Conservation (phyloP, 768 basidiomycete species). For the Rickenella mellea region DNA sequence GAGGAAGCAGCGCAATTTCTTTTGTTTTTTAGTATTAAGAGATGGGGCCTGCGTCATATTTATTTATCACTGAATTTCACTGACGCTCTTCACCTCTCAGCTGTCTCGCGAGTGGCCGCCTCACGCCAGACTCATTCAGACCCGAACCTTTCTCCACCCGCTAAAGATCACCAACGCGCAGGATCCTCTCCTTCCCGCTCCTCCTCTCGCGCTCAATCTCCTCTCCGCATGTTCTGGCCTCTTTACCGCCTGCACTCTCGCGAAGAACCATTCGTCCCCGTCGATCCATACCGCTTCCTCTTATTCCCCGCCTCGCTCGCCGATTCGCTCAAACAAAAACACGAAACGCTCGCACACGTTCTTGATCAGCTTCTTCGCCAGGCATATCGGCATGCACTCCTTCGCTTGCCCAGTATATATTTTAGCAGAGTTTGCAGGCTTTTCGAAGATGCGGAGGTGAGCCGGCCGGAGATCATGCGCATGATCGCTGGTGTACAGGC, state of each 20-base stretch:
- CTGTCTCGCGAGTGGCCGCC: no score
- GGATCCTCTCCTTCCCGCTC: no score
- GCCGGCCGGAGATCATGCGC: slow-evolving; percentile 54
- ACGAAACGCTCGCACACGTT: slow-evolving; percentile 8
- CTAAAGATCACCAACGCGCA: no score
- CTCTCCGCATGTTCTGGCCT: not conserved
- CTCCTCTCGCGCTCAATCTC: not conserved
- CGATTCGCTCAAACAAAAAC: slow-evolving; percentile 11
- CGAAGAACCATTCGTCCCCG: slow-evolving; percentile 27
- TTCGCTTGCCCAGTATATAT: slow-evolving; percentile 71
- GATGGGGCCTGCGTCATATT: no score
- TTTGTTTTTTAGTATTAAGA: no score
- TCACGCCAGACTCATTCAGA: no score
- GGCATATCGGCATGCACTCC: slow-evolving; percentile 36
- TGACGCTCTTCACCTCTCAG: no score
- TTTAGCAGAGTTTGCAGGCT: slow-evolving; percentile 70
- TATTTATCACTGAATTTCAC: no score
- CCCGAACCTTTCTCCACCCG: no score
- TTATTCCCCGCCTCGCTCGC: slow-evolving; percentile 5
- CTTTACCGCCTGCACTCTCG: not conserved
- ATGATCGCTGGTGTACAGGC: slow-evolving; percentile 23
- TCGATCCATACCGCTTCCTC: slow-evolving; percentile 24
- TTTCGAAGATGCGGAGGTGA: slow-evolving; percentile 72
- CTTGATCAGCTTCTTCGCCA: slow-evolving; percentile 33
- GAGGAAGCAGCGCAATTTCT: no score